Percentiles rank a stretch among this genome's conserved stretches.
phyloP scores from a whole-genome alignment of 2,329 filamentous ascomycete genomes.

The Didymella glomerata region DNA sequence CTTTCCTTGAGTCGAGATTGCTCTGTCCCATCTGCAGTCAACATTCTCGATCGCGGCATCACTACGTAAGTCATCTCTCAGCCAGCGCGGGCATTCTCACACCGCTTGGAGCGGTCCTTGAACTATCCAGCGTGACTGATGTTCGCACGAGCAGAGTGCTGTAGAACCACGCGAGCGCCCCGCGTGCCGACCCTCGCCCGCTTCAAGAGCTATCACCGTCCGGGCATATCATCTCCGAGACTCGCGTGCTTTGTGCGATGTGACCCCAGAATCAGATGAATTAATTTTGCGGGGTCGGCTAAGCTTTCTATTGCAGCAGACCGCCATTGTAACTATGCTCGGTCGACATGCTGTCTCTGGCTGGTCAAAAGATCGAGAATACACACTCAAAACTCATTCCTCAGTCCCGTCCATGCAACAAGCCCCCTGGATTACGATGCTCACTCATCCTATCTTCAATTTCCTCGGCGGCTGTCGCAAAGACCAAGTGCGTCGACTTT shows the following conservation, averaged over 20 bases:
- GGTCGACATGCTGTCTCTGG: background rate
- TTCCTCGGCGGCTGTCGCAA: background rate
- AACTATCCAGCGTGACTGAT: background rate
- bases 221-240: constrained; percentile 2
- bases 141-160: background rate
- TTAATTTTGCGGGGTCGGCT: constrained; percentile 4
- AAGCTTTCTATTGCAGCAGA: constrained; percentile 5
- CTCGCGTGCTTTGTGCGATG: constrained; percentile 16
- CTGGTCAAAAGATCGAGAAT: background rate
- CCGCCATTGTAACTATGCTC: background rate
- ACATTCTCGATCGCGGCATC: background rate
- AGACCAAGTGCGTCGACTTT: background rate
- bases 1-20: background rate
- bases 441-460: background rate
- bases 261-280: constrained; percentile 13
- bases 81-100: background rate
- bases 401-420: background rate
- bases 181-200: constrained; percentile 10
- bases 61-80: background rate
- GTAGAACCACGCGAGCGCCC: constrained; percentile 9
- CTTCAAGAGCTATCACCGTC: constrained; percentile 5
- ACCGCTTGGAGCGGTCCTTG: background rate
- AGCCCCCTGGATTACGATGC: background rate
- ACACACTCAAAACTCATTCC: background rate
- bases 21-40: background rate